Base-by-base conservation (phyloP, 73 alveolate genomes). In the Effrenium voratum region DNA sequence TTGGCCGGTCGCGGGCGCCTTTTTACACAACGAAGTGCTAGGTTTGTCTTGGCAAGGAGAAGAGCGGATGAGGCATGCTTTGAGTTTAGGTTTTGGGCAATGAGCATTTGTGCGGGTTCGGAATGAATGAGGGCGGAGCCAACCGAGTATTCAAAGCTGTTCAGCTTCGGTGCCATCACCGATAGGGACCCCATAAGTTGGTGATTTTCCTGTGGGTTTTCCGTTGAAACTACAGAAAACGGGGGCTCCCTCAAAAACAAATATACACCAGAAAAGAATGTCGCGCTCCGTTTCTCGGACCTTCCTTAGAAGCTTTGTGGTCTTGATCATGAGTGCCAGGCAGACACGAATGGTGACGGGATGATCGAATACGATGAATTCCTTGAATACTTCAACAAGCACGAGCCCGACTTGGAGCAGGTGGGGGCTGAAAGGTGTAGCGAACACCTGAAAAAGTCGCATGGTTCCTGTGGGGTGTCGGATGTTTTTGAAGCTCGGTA, bases 281-380 rank as follows among this genome's bases (percentile, higher is more conserved):
- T 8, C 26, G 8, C 63, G 8, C 63, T 8, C 63, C 26, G 63
- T 52, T 19, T 52, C 63, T 19, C 19, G 63, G 26, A 52, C 26
- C 19, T 19, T 52, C 63, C 63, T 52, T 52, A 8, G 63, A 19
- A 12, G 26, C 19, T 19, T 19, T 8, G 63, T 52, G 8, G 63
- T 52, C 19, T 19, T 19, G 63, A 19, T 52, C 26, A 19, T 8
- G 8, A 19, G 63, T 52, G 26, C 19, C 63, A 90, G 97, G 97
- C 97, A 12, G 97, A 90, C 52, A 90, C 97, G 52, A 90, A 90
- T 57, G 97, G 97, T 15, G 97, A 90, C 50, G 97, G 97, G 50
- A 90, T 90, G 97, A 90, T 90, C 76, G 97, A 90, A 87, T 90
- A 90, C 75, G 97, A 90, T 32, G 97, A 90, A 87, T 90, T 90